Percentiles rank a stretch among this genome's conserved stretches.
Conservation (phyloP, 352 stramenopile genomes). For the Blastocystis sp. region DNA sequence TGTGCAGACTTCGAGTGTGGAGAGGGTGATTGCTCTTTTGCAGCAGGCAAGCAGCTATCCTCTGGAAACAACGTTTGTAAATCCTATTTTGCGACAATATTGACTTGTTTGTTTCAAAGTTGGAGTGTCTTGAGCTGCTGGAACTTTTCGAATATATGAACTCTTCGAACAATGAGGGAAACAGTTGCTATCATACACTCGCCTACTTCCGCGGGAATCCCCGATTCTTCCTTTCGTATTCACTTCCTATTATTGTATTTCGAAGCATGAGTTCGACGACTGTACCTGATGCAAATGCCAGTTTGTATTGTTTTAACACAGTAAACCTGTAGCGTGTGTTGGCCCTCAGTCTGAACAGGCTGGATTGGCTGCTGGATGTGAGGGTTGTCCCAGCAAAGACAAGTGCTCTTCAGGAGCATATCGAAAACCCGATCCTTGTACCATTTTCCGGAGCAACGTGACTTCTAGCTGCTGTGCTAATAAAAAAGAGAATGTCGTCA, state of each 20-base stretch:
- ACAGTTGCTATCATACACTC: not conserved
- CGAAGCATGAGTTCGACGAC: not conserved
- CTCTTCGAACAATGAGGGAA: not conserved
- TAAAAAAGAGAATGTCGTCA: conserved; percentile 72
- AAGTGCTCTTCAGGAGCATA: conserved; percentile 85
- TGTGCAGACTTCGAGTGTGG: not conserved
- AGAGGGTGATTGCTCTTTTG: not conserved
- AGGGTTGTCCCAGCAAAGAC: conserved; percentile 92
- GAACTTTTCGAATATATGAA: too few species aligned
- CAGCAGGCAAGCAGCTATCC: not conserved
- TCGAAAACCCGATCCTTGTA: conserved; percentile 74
- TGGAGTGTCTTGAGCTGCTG: not conserved
- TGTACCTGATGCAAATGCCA: conserved; percentile 19
- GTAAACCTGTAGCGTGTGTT: conserved; percentile 76
- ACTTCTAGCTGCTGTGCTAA: conserved; percentile 62
- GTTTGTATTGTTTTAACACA: not conserved
- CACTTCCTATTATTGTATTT: not conserved
- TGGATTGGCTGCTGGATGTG: conserved; percentile 85
- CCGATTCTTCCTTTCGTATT: not conserved
- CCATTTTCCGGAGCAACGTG: not conserved
- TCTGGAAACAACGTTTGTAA: not conserved
- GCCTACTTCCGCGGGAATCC: not conserved
- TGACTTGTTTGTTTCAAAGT: not conserved
- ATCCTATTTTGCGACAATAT: not conserved
- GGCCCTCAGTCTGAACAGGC: conserved; percentile 84